Evolutionary conservation across 495 filamentous ascomycete genomes (phyloP).

Genomic region (Cenococcum geophilum): DNA sequence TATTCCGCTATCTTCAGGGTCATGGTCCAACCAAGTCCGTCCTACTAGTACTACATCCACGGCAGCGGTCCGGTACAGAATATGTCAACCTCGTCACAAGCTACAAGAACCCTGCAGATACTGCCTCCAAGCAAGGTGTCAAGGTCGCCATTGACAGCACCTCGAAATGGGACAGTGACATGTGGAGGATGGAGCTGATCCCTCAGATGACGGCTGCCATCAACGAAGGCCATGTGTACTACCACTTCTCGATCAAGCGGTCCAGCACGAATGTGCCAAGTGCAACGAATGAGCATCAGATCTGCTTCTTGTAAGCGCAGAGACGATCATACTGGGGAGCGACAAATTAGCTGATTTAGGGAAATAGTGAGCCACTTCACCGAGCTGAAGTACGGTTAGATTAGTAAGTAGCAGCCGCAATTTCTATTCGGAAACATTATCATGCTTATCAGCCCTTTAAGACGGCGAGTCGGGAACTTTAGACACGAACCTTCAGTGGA

Average conservation of each 20-base stretch:
- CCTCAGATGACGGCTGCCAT: conserved; percentile 61
- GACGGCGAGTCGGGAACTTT: conserved; percentile 49
- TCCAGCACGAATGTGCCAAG: conserved; percentile 54
- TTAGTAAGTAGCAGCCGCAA: conserved; percentile 26
- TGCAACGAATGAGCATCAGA: conserved; percentile 61
- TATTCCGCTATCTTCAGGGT: conserved; percentile 38
- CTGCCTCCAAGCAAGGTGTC: conserved; percentile 54
- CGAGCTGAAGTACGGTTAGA: conserved; percentile 65
- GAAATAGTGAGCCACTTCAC: conserved; percentile 59
- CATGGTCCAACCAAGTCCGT: conserved; percentile 58
- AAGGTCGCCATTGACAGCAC: conserved; percentile 61
- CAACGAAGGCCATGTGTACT: conserved; percentile 56
- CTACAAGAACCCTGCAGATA: conserved; percentile 65
- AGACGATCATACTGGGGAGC: background rate
- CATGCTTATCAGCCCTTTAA: no score
- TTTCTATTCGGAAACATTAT: no score
- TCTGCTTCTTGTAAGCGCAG: conserved; percentile 55
- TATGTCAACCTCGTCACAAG: conserved; percentile 51
- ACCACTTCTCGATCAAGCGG: conserved; percentile 64
- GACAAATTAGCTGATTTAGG: background rate
- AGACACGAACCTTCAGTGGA: conserved; percentile 51
- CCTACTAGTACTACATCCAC: conserved; percentile 71
- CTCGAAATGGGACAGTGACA: conserved; percentile 39
- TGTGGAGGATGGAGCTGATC: conserved; percentile 56
- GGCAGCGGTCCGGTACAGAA: conserved; percentile 48